Evolutionary conservation across 2,329 filamentous ascomycete species (phyloP), one percentile per base, ranked within the genome.

Genomic region (Nothopassalora personata): DNA sequence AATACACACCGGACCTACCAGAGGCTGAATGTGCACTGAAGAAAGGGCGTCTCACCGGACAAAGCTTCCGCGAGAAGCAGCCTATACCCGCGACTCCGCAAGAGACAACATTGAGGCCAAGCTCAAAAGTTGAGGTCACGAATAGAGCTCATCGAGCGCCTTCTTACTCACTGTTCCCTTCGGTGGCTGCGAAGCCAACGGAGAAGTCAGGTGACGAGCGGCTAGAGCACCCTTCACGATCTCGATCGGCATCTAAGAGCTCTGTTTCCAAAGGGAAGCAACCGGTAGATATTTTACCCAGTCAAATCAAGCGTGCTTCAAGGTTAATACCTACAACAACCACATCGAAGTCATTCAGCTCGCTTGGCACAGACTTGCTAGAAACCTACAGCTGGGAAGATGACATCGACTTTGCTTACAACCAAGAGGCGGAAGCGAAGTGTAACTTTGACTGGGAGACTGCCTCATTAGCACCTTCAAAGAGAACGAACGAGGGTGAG

Each of bases 321-420:
- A 59, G 57, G 36, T 62, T 56, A 31, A 34, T 31, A 43, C 11
- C 11, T 13, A 45, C 28, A 2, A 47, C 31, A 39, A 59, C 56
- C 31, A 62, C 61, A 4, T 58, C 60, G 6, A 55, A 53, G 15
- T 53, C 53, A 33, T 57, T 59, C 5, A 58, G 54, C 53, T 60
- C 62, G 28, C 28, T 54, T 1, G 13, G 56, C 10, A 56, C 56
- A 8, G 66, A 63, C 33, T 56, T 61, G 36, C 69, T 65, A 4
- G 60, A 74, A 30, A 76, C 79, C 52, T 71, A 71, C 13, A 80
- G 79, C 1, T 86, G 83, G 83, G 83, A 86, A 65, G 82, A 83
- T 43, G 82, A 84, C 60, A 82, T 86, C 57, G 83, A 86, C 63
- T 85, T 82, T 66, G 84, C 81, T 66, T 86, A 86, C 64, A 80